Evolutionary conservation across 768 basidiomycete species (phyloP).

Genomic region (Tylopilus rubrobrunneus): DNA sequence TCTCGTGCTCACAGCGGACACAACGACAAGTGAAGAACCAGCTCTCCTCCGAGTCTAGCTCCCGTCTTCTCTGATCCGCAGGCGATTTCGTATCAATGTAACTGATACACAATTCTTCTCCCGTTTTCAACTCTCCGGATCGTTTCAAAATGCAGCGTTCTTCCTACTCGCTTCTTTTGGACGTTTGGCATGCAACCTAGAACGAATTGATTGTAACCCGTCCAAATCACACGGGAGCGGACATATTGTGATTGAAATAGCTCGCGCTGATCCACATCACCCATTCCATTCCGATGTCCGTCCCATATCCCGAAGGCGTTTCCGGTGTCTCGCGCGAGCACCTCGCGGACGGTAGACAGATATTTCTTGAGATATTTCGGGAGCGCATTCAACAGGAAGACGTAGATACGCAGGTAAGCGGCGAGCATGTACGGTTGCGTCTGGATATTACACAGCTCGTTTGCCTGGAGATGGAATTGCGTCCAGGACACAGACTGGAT

Average conservation of each 20-base stretch:
- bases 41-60: conserved; percentile 41
- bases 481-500: conserved; percentile 35
- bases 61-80: conserved; percentile 36
- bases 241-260: conserved; percentile 65
- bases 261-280: conserved; percentile 57
- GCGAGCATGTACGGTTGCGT: conserved; percentile 48
- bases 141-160: conserved; percentile 46
- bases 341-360: conserved; percentile 45
- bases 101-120: conserved; percentile 58
- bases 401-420: conserved; percentile 51
- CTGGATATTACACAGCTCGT: conserved; percentile 46
- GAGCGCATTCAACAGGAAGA: conserved; percentile 44
- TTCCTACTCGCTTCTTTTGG: conserved; percentile 41
- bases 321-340: conserved; percentile 57
- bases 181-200: conserved; percentile 54
- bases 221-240: background rate
- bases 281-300: conserved; percentile 51
- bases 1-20: conserved; percentile 37
- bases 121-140: conserved; percentile 38
- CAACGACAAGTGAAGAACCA: conserved; percentile 60
- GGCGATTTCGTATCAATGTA: conserved; percentile 40
- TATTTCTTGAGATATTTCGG: conserved; percentile 29
- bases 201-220: background rate
- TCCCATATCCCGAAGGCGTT: conserved; percentile 73
- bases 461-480: conserved; percentile 53